Base-by-base conservation (phyloP, 306 rosid species). In the Vigna hirtella region DNA sequence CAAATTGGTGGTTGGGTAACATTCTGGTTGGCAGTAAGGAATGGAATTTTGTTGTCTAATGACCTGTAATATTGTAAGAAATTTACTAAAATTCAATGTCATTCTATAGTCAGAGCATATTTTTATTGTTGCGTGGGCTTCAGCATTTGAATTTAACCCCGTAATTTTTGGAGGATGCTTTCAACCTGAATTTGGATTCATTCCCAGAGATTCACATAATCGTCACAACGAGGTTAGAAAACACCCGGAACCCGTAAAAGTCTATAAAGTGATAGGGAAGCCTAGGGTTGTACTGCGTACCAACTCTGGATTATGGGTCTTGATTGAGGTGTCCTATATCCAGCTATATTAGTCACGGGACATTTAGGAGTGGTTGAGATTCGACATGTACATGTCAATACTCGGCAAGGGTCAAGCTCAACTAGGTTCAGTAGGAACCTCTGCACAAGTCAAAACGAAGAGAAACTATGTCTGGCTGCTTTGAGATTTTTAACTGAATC, bases 401-500 rank as follows among this genome's bases (percentile, higher is more conserved):
- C 48, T 36, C 47, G 9, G 4, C 4, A 4, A 76, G 84, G 67
- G 75, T 86, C 79, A 22, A 75, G 83, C 79, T 56, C 78, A 50
- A 84, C 74, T 80, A 77, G 80, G 81, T 68, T 68, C 36, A 24
- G 30, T 61, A 66, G 30, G 78, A 57, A 30, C 4, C 62, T 38
- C 71, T 61, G 76, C 76, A 26, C 43, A 68, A 56, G 90, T 90
- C 90, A 87, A 86, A 83, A 81, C 72, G 77, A 74, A 58, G 67
- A 83, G 73, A 81, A 83, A 68, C 76, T 66, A 32, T 69, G 82
- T 30, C 61, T 47, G 56, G 38, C 67, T 61, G 43, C 80, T 72
- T 72, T 42, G 61, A 72, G 58, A 40, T 56, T 73, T 74, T 74
- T 50, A 59, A 76, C 45, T 66, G 74, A 79, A 67, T 36, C 7